phyloP scores from a whole-genome alignment of 768 basidiomycete species.

The Naganishia kalamii region DNA sequence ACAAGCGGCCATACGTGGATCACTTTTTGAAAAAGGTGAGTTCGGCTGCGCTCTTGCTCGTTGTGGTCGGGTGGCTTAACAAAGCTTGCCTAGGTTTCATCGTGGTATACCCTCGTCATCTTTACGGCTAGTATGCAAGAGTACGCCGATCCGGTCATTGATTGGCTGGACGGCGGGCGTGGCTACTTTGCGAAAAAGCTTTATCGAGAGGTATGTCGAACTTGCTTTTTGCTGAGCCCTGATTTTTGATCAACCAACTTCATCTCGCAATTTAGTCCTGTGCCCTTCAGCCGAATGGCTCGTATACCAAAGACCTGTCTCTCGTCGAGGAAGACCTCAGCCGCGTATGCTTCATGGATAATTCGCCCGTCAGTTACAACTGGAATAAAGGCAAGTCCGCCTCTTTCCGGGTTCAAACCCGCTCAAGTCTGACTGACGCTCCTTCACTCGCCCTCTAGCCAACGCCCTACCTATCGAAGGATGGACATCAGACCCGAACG shows the following conservation, averaged over 20 bases:
- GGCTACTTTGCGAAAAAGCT: constrained; percentile 81
- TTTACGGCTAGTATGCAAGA: constrained; percentile 99
- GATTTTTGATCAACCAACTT: background rate
- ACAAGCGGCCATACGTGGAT: constrained; percentile 96
- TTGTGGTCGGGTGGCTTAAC: background rate
- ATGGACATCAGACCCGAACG: constrained; percentile 94
- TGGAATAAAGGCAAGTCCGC: constrained; percentile 73
- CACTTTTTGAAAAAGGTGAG: constrained; percentile 80
- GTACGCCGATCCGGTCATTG: constrained; percentile 98
- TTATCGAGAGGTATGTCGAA: constrained; percentile 71
- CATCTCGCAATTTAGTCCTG: constrained; percentile 60
- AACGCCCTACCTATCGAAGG: constrained; percentile 99
- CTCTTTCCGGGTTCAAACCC: background rate
- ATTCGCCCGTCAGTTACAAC: constrained; percentile 86
- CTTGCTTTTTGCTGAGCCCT: background rate
- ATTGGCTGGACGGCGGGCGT: constrained; percentile 93
- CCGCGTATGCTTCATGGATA: constrained; percentile 91
- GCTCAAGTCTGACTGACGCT: background rate
- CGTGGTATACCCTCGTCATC: constrained; percentile 97
- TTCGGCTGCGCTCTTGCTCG: background rate
- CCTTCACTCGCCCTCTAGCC: constrained; percentile 52
- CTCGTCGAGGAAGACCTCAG: constrained; percentile 82
- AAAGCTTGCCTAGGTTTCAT: constrained; percentile 73
- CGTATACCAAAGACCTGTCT: constrained; percentile 87
- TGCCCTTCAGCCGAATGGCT: constrained; percentile 82